Evolutionary conservation across 768 basidiomycete genomes (phyloP).

Genomic region (Tricholoma furcatifolium): DNA sequence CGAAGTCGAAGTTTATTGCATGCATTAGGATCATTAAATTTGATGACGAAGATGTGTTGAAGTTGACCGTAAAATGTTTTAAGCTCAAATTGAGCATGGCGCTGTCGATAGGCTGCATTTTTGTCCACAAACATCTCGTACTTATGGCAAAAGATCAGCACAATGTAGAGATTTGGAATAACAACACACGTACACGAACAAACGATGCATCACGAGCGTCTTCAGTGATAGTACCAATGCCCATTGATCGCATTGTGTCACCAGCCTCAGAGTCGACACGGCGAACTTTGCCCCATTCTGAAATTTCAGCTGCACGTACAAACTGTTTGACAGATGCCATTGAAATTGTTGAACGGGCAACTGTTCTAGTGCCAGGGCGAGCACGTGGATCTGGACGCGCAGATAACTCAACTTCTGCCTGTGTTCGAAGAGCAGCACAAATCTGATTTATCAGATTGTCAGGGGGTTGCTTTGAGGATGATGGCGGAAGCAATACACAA

Average conservation of each 20-base stretch:
- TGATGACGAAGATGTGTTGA: conserved; percentile 23
- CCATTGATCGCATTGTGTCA: conserved; percentile 24
- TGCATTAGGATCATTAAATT: conserved; percentile 2
- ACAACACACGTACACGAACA: conserved; percentile 32
- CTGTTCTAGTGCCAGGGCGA: background rate
- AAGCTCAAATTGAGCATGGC: conserved; percentile 3
- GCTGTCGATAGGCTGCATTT: conserved; percentile 14
- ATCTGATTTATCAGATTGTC: conserved; percentile 12
- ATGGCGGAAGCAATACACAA: conserved; percentile 26
- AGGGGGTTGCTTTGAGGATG: background rate
- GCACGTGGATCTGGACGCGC: background rate
- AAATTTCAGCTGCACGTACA: conserved; percentile 9
- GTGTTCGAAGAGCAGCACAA: conserved; percentile 11
- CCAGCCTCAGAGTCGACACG: conserved; percentile 26
- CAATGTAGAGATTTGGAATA: conserved; percentile 3
- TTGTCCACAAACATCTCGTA: conserved; percentile 32
- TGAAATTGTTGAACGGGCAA: conserved; percentile 13
- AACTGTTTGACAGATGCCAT: conserved; percentile 11
- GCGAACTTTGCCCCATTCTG: conserved; percentile 30
- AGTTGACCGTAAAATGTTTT: conserved; percentile 37
- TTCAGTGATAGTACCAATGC: conserved; percentile 13
- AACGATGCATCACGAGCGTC: conserved; percentile 31
- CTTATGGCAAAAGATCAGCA: conserved; percentile 14
- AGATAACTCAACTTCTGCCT: background rate
- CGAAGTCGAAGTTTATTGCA: background rate